A percentile compares a stretch with the other conserved stretches of the same genome.
These are phyloP conservation scores for Emiliania huxleyi DNA, from an alignment of 78 protist species.

Conservation along the genomic window DNA sequence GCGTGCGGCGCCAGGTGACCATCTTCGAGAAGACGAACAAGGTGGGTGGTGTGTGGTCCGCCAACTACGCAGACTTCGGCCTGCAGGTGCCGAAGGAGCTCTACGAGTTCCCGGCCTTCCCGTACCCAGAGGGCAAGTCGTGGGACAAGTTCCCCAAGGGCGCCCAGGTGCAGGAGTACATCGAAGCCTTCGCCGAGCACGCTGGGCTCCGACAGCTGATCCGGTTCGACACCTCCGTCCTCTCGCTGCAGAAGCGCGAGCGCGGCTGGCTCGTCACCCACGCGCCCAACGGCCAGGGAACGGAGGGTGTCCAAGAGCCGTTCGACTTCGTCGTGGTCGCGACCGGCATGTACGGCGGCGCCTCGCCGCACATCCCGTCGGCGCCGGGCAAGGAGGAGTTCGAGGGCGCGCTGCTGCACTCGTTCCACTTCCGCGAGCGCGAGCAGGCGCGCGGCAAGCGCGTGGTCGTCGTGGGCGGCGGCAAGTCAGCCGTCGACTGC, in stretches of 20 bases:
- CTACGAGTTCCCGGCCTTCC: slow-evolving; percentile 19
- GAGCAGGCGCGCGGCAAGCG: not conserved
- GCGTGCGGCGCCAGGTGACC: too few species aligned
- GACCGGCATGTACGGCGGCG: not conserved
- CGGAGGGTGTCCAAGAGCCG: too few species aligned
- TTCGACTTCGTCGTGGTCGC: not conserved
- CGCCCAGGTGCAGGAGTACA: slow-evolving; percentile 18
- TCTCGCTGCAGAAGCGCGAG: not conserved
- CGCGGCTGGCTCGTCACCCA: not conserved
- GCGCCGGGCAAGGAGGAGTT: not conserved
- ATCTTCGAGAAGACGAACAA: too few species aligned
- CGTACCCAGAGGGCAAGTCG: too few species aligned
- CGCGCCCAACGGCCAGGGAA: not conserved
- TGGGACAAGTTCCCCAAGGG: not conserved
- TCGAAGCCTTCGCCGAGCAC: not conserved
- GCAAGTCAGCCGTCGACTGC: slow-evolving; percentile 20
- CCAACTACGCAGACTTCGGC: not conserved
- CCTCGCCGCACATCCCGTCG: not conserved
- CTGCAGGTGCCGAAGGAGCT: not conserved
- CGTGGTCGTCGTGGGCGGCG: slow-evolving; percentile 15
- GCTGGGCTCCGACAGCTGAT: not conserved
- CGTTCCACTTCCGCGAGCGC: not conserved
- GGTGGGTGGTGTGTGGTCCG: slow-evolving; percentile 23
- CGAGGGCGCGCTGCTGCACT: not conserved
- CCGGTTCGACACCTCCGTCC: not conserved